Conservation (phyloP, 1,284 basidiomycete genomes). For the Heterobasidion irregulare region DNA sequence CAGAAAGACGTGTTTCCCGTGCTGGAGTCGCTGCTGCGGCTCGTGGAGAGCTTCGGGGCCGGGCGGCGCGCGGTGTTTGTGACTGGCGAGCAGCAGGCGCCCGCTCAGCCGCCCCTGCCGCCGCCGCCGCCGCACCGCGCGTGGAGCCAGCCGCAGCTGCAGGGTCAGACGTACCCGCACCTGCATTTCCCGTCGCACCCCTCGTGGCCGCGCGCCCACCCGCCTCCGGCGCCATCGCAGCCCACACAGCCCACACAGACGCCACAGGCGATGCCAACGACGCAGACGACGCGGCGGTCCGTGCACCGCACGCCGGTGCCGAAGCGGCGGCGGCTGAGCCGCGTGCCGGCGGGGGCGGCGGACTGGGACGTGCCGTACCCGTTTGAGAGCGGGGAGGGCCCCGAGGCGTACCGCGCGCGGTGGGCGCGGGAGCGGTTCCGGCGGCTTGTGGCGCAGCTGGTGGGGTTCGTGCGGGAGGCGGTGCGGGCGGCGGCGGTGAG, state of each 20-base stretch:
- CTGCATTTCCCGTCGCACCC: neutral
- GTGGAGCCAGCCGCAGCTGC: too few relatives aligned
- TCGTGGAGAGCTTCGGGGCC: constrained; percentile 22
- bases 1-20: constrained; percentile 64
- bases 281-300: constrained; percentile 12
- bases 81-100: neutral
- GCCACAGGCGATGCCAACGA: too few relatives aligned
- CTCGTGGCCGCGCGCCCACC: neutral
- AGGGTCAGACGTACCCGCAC: too few relatives aligned
- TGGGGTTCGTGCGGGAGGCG: constrained; percentile 51
- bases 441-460: constrained; percentile 51
- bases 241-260: too few relatives aligned
- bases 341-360: constrained; percentile 65
- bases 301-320: constrained; percentile 10
- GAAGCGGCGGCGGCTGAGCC: constrained; percentile 55
- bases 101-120: neutral
- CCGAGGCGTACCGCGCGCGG: constrained; percentile 43
- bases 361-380: constrained; percentile 79
- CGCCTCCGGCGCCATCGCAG: neutral
- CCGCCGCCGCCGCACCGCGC: neutral
- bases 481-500: constrained; percentile 42
- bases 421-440: constrained; percentile 59
- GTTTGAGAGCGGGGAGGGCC: constrained; percentile 60
- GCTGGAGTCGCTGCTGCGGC: constrained; percentile 47
- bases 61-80: neutral